A percentile compares a stretch with the other conserved stretches of the same genome.
Conservation (phyloP, 2,329 filamentous ascomycete species). For the Aspergillus bombycis region DNA sequence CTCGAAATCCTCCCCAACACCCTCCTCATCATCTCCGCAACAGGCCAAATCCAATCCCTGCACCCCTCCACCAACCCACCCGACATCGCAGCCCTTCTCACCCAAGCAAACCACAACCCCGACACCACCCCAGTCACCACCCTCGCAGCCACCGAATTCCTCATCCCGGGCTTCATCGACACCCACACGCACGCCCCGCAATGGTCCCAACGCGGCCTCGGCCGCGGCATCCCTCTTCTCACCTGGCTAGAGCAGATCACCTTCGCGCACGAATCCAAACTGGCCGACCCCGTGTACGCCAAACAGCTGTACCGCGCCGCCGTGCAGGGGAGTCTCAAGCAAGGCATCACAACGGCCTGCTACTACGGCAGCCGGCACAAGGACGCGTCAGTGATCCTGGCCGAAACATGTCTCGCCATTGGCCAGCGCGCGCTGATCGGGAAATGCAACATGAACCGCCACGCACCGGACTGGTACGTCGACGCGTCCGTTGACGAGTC, state of each 20-base stretch:
- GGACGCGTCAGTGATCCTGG: constrained; percentile 35
- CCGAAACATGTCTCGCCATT: constrained; percentile 34
- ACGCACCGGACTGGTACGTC: constrained; percentile 55
- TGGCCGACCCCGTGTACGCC: constrained; percentile 59
- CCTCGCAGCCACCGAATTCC: constrained; percentile 33
- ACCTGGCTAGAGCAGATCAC: constrained; percentile 69
- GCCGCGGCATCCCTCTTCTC: constrained; percentile 47
- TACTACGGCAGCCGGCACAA: constrained; percentile 41
- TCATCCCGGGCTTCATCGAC: constrained; percentile 54
- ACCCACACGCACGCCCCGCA: constrained; percentile 70
- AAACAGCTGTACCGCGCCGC: constrained; percentile 54
- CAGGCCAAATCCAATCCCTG: constrained; percentile 36
- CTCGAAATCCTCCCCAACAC: constrained; percentile 38
- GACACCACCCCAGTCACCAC: constrained; percentile 31
- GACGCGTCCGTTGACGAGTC: constrained; percentile 54
- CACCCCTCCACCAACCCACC: constrained; percentile 22
- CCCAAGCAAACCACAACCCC: constrained; percentile 29
- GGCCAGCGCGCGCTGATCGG: constrained; percentile 42
- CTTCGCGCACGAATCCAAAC: constrained; percentile 66
- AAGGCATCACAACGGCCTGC: constrained; percentile 47
- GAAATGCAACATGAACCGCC: constrained; percentile 43
- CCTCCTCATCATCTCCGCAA: constrained; percentile 33
- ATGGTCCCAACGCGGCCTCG: constrained; percentile 51
- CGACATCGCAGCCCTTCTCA: constrained; percentile 29
- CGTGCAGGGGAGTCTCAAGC: constrained; percentile 61